Conservation (phyloP, 169 alveolate genomes). For the Plasmodium ovale region DNA sequence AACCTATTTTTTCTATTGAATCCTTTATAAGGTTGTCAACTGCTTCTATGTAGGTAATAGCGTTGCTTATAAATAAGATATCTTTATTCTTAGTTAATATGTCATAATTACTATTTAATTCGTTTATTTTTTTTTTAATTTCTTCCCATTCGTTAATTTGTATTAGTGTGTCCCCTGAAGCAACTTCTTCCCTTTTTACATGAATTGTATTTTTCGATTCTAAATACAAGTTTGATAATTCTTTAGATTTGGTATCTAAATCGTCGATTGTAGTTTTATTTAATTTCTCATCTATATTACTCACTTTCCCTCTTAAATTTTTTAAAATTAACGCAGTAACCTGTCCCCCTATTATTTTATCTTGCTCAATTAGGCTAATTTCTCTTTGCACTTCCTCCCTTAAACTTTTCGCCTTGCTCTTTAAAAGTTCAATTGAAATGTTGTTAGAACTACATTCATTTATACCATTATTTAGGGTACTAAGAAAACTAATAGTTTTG, state of each 20-base stretch:
- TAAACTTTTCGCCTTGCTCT: neutral
- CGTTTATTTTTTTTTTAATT: neutral
- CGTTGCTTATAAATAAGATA: constrained; percentile 8
- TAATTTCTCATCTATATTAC: neutral
- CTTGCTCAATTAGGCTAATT: neutral
- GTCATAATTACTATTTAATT: neutral
- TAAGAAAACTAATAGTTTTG: neutral
- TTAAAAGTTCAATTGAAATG: neutral
- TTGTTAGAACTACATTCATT: neutral
- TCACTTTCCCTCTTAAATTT: neutral
- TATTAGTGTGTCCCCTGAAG: neutral
- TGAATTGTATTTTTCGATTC: constrained; percentile 13
- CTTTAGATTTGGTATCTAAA: neutral
- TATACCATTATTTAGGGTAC: constrained; percentile 1
- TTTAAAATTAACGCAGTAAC: neutral
- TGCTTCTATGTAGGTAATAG: constrained; percentile 13
- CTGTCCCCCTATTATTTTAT: neutral
- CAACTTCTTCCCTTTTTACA: neutral
- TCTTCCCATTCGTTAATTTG: constrained; percentile 7
- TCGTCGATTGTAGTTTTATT: neutral
- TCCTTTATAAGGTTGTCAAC: neutral
- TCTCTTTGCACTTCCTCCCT: constrained; percentile 16
- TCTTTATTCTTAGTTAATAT: neutral
- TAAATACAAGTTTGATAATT: constrained; percentile 2
- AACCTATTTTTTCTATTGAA: neutral